These are phyloP conservation scores for Corymbia maculata DNA, from an alignment of 345 rosid genomes.

Conservation along the genomic window DNA sequence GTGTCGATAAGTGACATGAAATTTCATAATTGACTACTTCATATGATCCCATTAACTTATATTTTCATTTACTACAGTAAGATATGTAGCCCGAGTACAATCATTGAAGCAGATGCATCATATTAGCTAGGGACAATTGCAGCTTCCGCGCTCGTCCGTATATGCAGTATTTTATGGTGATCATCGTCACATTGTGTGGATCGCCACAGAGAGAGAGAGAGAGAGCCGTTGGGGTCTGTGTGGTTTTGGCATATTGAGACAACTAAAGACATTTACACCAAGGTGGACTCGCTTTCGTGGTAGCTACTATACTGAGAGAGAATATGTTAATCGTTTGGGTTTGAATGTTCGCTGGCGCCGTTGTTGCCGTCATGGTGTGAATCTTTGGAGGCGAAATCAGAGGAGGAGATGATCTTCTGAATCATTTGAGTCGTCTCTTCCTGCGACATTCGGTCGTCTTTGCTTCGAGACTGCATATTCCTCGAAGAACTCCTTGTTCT, in stretches of 20 bases:
- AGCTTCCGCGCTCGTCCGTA: neutral
- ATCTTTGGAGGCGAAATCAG: conserved; percentile 12
- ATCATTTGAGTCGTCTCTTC: conserved; percentile 82
- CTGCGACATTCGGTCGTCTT: conserved; percentile 66
- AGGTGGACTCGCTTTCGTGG: neutral
- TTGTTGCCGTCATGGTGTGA: conserved; percentile 10
- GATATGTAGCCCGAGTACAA: neutral
- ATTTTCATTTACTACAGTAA: neutral
- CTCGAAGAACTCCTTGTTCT: conserved; percentile 87
- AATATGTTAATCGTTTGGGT: neutral
- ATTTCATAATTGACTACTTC: neutral
- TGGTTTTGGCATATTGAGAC: neutral
- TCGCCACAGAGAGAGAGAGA: conserved; percentile 3
- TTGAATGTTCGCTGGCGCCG: neutral
- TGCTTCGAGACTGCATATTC: conserved; percentile 51
- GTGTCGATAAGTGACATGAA: neutral
- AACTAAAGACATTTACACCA: neutral
- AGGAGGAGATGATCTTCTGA: conserved; percentile 55
- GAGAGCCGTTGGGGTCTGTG: neutral
- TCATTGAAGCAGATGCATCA: neutral
- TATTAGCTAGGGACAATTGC: neutral
- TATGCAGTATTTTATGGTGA: neutral
- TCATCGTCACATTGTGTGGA: neutral
- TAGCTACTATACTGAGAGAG: neutral
- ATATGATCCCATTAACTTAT: neutral